A percentile compares a stretch with the other conserved stretches of the same genome.
phyloP scores from a whole-genome alignment of 805 yeast species.

The Wickerhamomyces ciferrii region DNA sequence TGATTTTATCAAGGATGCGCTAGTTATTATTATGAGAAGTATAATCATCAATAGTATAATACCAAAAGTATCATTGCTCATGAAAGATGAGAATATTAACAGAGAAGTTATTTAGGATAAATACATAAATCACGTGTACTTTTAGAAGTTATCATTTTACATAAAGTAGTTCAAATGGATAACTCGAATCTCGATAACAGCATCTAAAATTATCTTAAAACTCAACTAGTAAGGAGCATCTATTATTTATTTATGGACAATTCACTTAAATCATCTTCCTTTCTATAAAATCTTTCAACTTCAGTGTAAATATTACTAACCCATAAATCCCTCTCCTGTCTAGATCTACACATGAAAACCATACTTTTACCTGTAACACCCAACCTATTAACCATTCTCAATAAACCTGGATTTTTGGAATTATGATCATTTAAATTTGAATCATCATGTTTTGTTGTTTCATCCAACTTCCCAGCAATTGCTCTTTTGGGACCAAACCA shows the following conservation, averaged over 20 bases:
- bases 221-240: too few relatives aligned
- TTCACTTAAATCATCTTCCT: neutral
- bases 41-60: too few relatives aligned
- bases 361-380: conserved; percentile 66
- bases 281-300: conserved; percentile 24
- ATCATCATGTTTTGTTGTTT: neutral
- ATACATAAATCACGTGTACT: too few relatives aligned
- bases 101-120: too few relatives aligned
- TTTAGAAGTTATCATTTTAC: too few relatives aligned
- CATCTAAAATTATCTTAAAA: too few relatives aligned
- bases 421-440: neutral
- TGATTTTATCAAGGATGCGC: too few relatives aligned
- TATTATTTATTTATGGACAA: neutral
- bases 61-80: too few relatives aligned
- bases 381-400: conserved; percentile 43
- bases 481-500: conserved; percentile 73
- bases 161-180: too few relatives aligned
- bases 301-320: conserved; percentile 37
- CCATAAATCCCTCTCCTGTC: conserved; percentile 85
- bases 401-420: conserved; percentile 36
- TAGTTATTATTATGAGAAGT: too few relatives aligned
- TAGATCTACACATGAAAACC: conserved; percentile 75
- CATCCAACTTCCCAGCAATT: conserved; percentile 22
- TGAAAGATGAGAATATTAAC: too few relatives aligned
- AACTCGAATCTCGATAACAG: too few relatives aligned